Percentiles rank a stretch among this genome's conserved stretches.
Conservation (phyloP, 1,284 basidiomycete species). For the Porodaedalea pini region DNA sequence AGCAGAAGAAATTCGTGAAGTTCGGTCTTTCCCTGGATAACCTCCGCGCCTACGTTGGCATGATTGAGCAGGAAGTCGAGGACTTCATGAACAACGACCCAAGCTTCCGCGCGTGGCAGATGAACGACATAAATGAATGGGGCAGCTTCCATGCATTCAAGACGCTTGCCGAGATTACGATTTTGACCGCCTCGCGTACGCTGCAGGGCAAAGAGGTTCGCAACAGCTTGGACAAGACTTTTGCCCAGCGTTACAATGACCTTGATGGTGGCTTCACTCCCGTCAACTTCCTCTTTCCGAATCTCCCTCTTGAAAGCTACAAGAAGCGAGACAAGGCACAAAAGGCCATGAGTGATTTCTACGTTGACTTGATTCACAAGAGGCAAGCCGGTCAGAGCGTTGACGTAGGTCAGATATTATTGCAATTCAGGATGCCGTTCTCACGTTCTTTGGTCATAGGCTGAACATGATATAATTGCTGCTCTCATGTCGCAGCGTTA, state of each 20-base stretch:
- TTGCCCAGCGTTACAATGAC: slow-evolving; percentile 85
- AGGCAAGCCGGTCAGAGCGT: slow-evolving; percentile 54
- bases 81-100: slow-evolving; percentile 64
- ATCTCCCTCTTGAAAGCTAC: slow-evolving; percentile 89
- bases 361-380: slow-evolving; percentile 82
- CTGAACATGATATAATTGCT: slow-evolving; percentile 91
- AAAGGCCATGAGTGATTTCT: slow-evolving; percentile 92
- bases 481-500: slow-evolving; percentile 86
- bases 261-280: slow-evolving; percentile 93
- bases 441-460: slow-evolving; percentile 33
- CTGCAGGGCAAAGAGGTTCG: slow-evolving; percentile 93
- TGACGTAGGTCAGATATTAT: slow-evolving; percentile 33
- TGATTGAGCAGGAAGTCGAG: slow-evolving; percentile 85
- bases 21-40: slow-evolving; percentile 92
- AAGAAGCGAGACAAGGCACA: slow-evolving; percentile 86
- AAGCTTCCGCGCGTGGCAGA: slow-evolving; percentile 58
- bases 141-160: slow-evolving; percentile 72
- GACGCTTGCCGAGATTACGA: slow-evolving; percentile 88
- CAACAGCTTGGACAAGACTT: slow-evolving; percentile 73
- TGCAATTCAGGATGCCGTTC: not conserved
- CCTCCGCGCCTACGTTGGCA: slow-evolving; percentile 85
- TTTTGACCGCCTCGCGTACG: slow-evolving; percentile 90
- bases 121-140: slow-evolving; percentile 65
- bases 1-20: slow-evolving; percentile 98
- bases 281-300: slow-evolving; percentile 93